Base-by-base conservation (phyloP, 2,329 filamentous ascomycete genomes). In the Neofusicoccum kwambonambiense region DNA sequence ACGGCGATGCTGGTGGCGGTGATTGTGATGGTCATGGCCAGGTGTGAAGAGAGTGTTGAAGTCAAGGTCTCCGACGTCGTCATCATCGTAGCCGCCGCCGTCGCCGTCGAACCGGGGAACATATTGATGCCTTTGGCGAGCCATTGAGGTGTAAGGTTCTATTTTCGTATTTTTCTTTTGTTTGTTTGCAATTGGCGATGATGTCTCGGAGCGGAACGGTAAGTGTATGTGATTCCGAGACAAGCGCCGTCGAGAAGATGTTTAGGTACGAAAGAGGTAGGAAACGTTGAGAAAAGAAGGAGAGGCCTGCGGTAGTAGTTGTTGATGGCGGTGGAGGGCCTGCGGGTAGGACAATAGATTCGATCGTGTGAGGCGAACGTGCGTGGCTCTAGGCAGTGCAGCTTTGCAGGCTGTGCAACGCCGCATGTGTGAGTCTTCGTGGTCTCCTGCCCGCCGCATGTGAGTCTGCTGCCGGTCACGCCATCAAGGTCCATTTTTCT, bases 391-490 rank as follows among this genome's bases (percentile, higher is more conserved):
- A 17, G 41, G 13, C 41, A 7, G 41, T 4, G 41, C 7, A 15
- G 12, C 15, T n/a, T 44, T 44, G n/a, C 3, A 44, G 15, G 37
- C 37, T 44, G n/a, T 47, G 56, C 56, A 60, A 47, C 42, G 56
- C 37, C 7, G 31, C 47, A 37, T 13, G 56, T 60, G 56, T 41
- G 51, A 13, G 35, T 42, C 39, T 37, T 58, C n/a, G 56, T 47
- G 31, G 56, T 60, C 56, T 60, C 56, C 42, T 60, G 52, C 52
- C 34, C 22, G 52, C 22, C 17, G 51, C 52, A 44, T 44, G 22
- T 51, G 34, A 34, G 52, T 57, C 52, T 57, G 52, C 52, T 34
- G 56, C 17, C 8, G 31, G 42, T 60, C 56, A 60, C 56, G 56
- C 56, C 56, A 60, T 60, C 56, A 47, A 47, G 42, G 41, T 44